phyloP scores from a whole-genome alignment of 139 green algal genomes.

The Coelastrella sp. region DNA sequence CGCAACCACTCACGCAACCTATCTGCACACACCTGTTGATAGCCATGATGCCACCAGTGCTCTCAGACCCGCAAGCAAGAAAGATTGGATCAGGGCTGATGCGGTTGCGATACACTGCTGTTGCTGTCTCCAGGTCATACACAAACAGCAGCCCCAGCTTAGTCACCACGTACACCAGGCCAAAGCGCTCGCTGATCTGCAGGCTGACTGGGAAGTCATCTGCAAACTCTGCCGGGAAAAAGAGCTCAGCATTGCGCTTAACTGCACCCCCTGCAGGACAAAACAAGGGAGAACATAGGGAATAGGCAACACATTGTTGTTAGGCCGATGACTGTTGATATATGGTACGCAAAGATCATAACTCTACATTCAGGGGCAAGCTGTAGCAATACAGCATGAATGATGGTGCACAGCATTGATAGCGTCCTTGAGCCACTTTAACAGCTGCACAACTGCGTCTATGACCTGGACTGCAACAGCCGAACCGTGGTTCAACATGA shows the following conservation, averaged over 20 bases:
- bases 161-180: conserved; percentile 93
- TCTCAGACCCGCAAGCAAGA: conserved; percentile 80
- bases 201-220: conserved; percentile 99
- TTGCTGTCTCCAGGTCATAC: conserved; percentile 97
- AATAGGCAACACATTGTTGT: too few species aligned
- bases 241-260: conserved; percentile 94
- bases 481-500: too few species aligned
- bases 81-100: conserved; percentile 98
- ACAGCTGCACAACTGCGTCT: too few species aligned
- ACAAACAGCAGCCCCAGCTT: conserved; percentile 99
- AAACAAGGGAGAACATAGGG: neutral
- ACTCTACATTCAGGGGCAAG: too few species aligned
- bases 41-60: conserved; percentile 92
- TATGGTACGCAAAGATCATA: too few species aligned
- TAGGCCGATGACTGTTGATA: too few species aligned
- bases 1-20: too few species aligned
- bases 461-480: too few species aligned
- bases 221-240: conserved; percentile 99
- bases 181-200: conserved; percentile 77
- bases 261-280: conserved; percentile 53
- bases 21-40: conserved; percentile 96
- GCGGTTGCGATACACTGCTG: conserved; percentile 96
- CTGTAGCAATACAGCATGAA: too few species aligned
- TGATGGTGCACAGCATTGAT: too few species aligned
- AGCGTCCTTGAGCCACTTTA: too few species aligned